Percentiles rank a stretch among this genome's conserved stretches.
These are phyloP conservation scores for Trichoderma simmonsii DNA, from an alignment of 2,329 filamentous ascomycete species.

Conservation along the genomic window DNA sequence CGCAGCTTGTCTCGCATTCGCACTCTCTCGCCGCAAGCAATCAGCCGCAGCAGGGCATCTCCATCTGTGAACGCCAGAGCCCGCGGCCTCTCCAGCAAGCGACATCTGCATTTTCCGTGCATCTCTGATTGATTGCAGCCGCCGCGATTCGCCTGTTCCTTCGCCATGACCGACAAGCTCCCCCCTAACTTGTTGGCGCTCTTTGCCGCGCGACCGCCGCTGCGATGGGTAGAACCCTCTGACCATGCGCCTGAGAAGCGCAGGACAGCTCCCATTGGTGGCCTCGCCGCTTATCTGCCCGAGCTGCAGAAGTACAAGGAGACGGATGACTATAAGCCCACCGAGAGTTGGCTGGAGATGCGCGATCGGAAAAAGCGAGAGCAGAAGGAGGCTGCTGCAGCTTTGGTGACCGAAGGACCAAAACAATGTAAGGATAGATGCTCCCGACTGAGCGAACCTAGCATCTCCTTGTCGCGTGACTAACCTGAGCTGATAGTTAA, in stretches of 20 bases:
- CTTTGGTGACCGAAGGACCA: constrained; percentile 60
- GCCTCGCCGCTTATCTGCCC: constrained; percentile 71
- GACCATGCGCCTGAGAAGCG: constrained; percentile 83
- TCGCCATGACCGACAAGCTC: constrained; percentile 90
- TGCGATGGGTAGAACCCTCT: constrained; percentile 81
- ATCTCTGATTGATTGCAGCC: background rate
- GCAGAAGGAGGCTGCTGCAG: constrained; percentile 67
- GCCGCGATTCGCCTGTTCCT: background rate
- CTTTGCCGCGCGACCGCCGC: constrained; percentile 88
- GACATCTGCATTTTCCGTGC: background rate
- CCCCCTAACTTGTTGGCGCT: constrained; percentile 89
- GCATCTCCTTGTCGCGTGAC: constrained; percentile 13
- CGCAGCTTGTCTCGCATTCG: constrained; percentile 7
- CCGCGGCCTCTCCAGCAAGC: background rate
- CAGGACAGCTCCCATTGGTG: constrained; percentile 68
- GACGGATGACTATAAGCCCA: constrained; percentile 71
- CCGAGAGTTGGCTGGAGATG: constrained; percentile 88
- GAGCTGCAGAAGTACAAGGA: constrained; percentile 75
- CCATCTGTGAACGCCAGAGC: background rate
- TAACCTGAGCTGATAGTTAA: constrained; percentile 55
- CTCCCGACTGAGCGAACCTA: background rate
- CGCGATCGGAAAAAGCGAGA: constrained; percentile 81
- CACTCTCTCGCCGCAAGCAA: constrained; percentile 7
- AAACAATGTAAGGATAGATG: constrained; percentile 53
- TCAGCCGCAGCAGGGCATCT: constrained; percentile 6